Evolutionary conservation across 2,329 filamentous ascomycete genomes (phyloP), one percentile per base, ranked within the genome.

Genomic region (Colletotrichum sp.): DNA sequence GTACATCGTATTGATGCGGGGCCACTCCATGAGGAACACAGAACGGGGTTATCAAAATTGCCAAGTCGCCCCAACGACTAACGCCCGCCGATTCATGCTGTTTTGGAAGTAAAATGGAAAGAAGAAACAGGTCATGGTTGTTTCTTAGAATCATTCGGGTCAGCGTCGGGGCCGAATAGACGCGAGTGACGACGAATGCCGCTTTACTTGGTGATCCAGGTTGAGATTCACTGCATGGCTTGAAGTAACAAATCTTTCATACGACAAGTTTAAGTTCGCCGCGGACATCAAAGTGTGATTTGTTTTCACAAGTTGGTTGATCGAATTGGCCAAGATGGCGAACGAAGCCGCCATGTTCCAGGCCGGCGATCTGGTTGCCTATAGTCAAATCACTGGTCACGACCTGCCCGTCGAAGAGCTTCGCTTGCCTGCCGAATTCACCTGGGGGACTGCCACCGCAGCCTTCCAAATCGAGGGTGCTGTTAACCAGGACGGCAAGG

Each of bases 401-500:
- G 65, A 68, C 65, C 28, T 68, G 10, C 65, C 65, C 12, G 28
- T 68, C 26, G 28, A 57, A 24, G 65, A 68, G 24, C 65, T 68
- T 24, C 49, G 44, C n/a, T 80, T 87, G 2, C 83, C 84, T 5
- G 73, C 76, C 6, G 81, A 85, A 75, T 88, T 88, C 67, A 77
- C 83, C 68, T 86, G 84, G 80, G 86, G 87, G 1, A 85, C 84
- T 66, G 85, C 86, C 16, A 88, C 86, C 1, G 85, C 86, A 1
- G 83, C 87, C 1, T 85, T 87, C 75, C 87, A 88, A 74, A 84
- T 88, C n/a, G 87, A 88, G 77, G 87, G 87, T 16, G 86, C 82
- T 8, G 85, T 84, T n/a, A 77, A 82, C 1, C 79, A 83, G 62
- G 85, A 86, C 52, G 86, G 86, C 4, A 85, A 85, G 36, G 87